Evolutionary conservation across 257 asterid species (phyloP).

Genomic region (Penstemon davidsonii): DNA sequence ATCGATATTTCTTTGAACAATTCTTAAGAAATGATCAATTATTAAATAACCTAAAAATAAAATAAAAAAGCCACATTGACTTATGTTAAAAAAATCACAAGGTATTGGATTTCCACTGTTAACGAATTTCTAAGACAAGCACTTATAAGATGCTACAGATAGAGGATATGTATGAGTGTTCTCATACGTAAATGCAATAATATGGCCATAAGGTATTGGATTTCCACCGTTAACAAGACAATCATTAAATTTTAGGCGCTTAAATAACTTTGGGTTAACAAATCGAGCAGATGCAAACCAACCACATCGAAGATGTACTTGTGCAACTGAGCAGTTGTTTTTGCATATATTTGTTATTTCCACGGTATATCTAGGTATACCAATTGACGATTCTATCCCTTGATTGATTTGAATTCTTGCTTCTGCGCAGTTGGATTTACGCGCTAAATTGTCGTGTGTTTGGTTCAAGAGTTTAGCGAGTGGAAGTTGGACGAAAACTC

Average conservation of each 20-base stretch:
- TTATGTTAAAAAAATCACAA: no score
- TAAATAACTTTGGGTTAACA: slow-evolving; percentile 1
- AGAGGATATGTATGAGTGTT: slow-evolving; percentile 9
- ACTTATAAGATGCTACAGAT: slow-evolving; percentile 20
- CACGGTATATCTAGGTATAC: slow-evolving; percentile 16
- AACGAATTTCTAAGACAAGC: slow-evolving; percentile 13
- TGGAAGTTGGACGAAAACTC: not conserved
- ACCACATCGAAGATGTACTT: slow-evolving; percentile 3
- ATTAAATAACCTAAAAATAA: no score
- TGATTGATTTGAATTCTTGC: slow-evolving; percentile 13
- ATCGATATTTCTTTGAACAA: no score
- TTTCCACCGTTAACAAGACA: slow-evolving; percentile 27
- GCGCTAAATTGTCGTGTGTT: not conserved
- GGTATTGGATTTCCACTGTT: no score
- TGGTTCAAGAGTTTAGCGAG: not conserved
- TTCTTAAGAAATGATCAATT: no score
- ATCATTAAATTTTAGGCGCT: slow-evolving; percentile 10
- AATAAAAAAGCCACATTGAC: no score
- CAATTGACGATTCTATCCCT: not conserved
- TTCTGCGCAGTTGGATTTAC: not conserved
- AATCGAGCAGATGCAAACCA: slow-evolving; percentile 14
- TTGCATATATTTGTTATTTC: not conserved
- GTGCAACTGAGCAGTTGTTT: slow-evolving; percentile 14
- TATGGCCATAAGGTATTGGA: slow-evolving; percentile 14
- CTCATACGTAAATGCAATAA: slow-evolving; percentile 14